Conservation (phyloP, 208 protist genomes). For the Kentomonas sorsogonicus region DNA sequence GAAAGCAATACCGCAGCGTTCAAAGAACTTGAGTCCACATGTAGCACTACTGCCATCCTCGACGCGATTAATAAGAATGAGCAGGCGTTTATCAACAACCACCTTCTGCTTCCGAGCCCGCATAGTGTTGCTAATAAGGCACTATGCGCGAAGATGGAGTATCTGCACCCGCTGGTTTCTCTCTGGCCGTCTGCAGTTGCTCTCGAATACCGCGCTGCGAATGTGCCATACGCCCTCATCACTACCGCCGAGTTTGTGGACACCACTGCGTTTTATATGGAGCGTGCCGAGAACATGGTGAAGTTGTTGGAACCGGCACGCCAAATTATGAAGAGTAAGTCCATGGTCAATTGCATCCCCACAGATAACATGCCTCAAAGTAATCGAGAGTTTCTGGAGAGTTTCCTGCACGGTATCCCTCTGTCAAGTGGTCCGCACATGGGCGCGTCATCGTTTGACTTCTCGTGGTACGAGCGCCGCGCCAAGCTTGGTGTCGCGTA, state of each 20-base stretch:
- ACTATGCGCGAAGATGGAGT: slow-evolving; percentile 39
- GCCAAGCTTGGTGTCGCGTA: slow-evolving; percentile 44
- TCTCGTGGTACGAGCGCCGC: slow-evolving; percentile 48
- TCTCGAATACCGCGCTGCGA: slow-evolving; percentile 52
- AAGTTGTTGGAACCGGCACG: slow-evolving; percentile 31
- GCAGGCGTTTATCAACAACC: slow-evolving; percentile 37
- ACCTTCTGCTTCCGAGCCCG: slow-evolving; percentile 28
- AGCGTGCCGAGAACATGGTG: slow-evolving; percentile 46
- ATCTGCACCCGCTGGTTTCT: slow-evolving; percentile 28
- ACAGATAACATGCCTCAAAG: too few relatives aligned
- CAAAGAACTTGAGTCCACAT: slow-evolving; percentile 34
- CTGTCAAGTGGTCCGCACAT: slow-evolving; percentile 62
- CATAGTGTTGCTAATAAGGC: slow-evolving; percentile 45
- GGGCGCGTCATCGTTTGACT: slow-evolving; percentile 22
- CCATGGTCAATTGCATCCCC: slow-evolving; percentile 32
- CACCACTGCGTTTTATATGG: slow-evolving; percentile 62
- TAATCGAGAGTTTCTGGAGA: slow-evolving; percentile 29
- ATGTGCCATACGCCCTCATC: slow-evolving; percentile 63
- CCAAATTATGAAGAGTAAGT: slow-evolving; percentile 30
- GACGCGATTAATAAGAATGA: slow-evolving; percentile 38
- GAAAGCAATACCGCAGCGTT: slow-evolving; percentile 35
- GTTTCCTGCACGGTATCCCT: slow-evolving; percentile 51
- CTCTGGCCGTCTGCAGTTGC: slow-evolving; percentile 62
- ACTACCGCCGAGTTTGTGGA: slow-evolving; percentile 67
- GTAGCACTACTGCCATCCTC: slow-evolving; percentile 50